phyloP scores from a whole-genome alignment of 2,329 filamentous ascomycete species.

The Fusarium burgessii region DNA sequence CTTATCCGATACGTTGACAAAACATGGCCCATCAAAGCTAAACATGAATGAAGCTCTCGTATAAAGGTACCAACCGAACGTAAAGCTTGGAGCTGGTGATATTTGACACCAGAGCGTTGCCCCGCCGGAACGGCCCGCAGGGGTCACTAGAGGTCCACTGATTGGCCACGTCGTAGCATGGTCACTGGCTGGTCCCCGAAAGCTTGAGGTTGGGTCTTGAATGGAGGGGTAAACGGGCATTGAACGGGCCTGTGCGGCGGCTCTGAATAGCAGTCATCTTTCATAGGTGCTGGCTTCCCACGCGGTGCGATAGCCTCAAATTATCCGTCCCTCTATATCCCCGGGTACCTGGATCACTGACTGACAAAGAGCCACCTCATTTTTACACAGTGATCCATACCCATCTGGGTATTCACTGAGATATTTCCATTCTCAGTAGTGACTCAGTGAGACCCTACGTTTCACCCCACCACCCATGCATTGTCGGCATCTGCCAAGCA shows the following conservation, averaged over 20 bases:
- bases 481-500: conserved; percentile 31
- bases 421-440: conserved; percentile 19
- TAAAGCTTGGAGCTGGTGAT: conserved; percentile 4
- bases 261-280: conserved; percentile 1
- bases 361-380: not conserved
- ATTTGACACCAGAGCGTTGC: conserved; percentile 23
- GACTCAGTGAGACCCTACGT: conserved; percentile 18
- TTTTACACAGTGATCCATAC: conserved; percentile 4
- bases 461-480: conserved; percentile 31
- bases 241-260: conserved; percentile 9
- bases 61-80: not conserved
- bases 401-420: not conserved
- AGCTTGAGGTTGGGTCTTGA: conserved; percentile 16
- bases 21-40: not conserved
- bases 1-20: not conserved
- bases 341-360: conserved; percentile 1
- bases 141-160: conserved; percentile 16
- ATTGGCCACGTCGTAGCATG: conserved; percentile 23
- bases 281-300: not conserved
- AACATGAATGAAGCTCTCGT: conserved; percentile 12
- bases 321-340: not conserved
- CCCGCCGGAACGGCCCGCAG: conserved; percentile 45
- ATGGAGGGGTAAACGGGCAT: conserved; percentile 30
- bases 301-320: conserved; percentile 11
- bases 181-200: conserved; percentile 21